These are phyloP conservation scores for Pichia deserticola DNA, from an alignment of 805 yeast species.

Conservation along the genomic window DNA sequence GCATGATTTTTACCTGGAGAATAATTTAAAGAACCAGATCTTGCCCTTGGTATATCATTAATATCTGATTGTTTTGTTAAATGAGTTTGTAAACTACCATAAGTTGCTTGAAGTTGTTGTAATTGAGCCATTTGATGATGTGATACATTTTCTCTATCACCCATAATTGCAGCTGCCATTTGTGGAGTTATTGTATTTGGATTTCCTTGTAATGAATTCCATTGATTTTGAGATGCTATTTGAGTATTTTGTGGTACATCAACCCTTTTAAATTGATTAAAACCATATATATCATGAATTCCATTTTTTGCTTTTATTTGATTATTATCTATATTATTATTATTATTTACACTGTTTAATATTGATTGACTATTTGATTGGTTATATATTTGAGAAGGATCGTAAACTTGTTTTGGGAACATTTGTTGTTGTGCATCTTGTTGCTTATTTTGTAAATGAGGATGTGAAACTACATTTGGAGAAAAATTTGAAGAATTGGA, in stretches of 20 bases:
- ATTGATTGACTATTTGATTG: too few relatives aligned
- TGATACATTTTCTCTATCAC: conserved; percentile 1
- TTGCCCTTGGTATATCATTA: conserved; percentile 8
- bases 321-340: too few relatives aligned
- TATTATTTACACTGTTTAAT: too few relatives aligned
- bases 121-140: conserved; percentile 12
- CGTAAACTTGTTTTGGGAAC: too few relatives aligned
- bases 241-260: neutral
- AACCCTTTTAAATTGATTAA: neutral
- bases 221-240: neutral
- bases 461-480: too few relatives aligned
- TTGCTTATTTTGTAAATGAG: too few relatives aligned
- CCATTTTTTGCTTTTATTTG: neutral
- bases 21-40: neutral
- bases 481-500: too few relatives aligned
- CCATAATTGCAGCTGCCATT: conserved; percentile 13
- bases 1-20: neutral
- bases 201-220: neutral
- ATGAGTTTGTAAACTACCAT: conserved; percentile 23
- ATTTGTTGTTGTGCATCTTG: too few relatives aligned
- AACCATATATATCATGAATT: neutral
- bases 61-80: conserved; percentile 13
- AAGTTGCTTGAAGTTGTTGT: conserved; percentile 25
- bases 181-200: conserved; percentile 11
- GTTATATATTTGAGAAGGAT: too few relatives aligned